phyloP scores from a whole-genome alignment of 139 green algal genomes.

The Spirogloea muscicola region DNA sequence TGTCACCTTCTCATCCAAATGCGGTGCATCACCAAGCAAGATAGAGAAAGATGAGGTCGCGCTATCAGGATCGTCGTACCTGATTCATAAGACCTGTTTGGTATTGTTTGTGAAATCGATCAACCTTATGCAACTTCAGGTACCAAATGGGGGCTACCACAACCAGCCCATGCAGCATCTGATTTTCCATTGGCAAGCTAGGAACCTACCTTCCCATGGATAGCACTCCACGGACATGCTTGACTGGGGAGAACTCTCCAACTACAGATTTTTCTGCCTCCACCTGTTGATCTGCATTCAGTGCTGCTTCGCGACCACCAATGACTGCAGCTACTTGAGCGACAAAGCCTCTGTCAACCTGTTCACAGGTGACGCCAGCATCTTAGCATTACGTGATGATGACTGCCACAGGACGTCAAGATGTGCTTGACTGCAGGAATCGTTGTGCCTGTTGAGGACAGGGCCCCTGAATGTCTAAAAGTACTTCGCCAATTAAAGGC shows the following conservation, averaged over 20 bases:
- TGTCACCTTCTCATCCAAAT: constrained; percentile 64
- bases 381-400: not conserved
- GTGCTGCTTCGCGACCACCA: constrained; percentile 49
- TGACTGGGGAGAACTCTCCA: constrained; percentile 46
- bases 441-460: no score
- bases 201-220: constrained; percentile 66
- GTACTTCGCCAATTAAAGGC: no score
- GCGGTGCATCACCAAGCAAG: constrained; percentile 71
- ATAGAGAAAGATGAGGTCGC: constrained; percentile 79
- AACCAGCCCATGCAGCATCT: not conserved
- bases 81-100: no score
- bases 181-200: not conserved
- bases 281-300: constrained; percentile 63
- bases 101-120: no score
- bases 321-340: constrained; percentile 72
- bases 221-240: constrained; percentile 63
- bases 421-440: no score
- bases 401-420: no score
- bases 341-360: constrained; percentile 86
- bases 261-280: constrained; percentile 67
- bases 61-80: constrained; percentile 72
- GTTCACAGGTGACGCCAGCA: not conserved
- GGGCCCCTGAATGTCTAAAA: no score
- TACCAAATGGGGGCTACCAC: no score
- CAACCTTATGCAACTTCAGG: no score